A percentile compares a stretch with the other conserved stretches of the same genome.
phyloP scores from a whole-genome alignment of 2,329 filamentous ascomycete genomes.

The Zarea fungicola region DNA sequence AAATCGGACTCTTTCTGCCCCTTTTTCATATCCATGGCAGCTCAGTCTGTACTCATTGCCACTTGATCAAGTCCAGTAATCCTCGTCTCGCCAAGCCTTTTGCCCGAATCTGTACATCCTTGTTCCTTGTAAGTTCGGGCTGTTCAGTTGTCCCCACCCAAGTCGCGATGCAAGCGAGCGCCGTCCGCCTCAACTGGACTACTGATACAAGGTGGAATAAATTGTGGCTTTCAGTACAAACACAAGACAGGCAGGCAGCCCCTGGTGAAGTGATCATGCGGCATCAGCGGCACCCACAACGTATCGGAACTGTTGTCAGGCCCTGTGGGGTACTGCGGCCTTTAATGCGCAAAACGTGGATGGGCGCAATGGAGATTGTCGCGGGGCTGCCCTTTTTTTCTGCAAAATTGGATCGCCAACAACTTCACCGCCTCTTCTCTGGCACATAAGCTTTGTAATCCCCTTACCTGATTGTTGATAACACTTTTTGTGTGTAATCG shows the following conservation, averaged over 20 bases:
- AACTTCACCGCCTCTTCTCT: conserved; percentile 5
- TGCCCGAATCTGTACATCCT: too few species aligned
- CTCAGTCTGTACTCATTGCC: too few species aligned
- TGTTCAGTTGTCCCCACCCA: conserved; percentile 3
- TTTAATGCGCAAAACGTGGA: conserved; percentile 1
- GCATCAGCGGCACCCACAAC: conserved; percentile 6
- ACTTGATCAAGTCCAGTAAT: too few species aligned
- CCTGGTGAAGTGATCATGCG: conserved; percentile 10
- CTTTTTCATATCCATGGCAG: too few species aligned
- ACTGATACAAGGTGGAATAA: not conserved
- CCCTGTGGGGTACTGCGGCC: conserved; percentile 1
- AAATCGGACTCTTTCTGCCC: too few species aligned
- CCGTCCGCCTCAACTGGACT: conserved; percentile 7
- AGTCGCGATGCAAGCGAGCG: conserved; percentile 10
- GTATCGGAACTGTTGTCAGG: too few species aligned
- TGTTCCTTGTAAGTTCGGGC: not conserved
- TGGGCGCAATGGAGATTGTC: not conserved
- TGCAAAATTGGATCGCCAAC: not conserved
- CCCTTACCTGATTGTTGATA: too few species aligned
- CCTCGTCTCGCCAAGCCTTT: too few species aligned
- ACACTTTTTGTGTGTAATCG: not conserved
- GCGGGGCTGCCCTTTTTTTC: not conserved
- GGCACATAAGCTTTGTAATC: too few species aligned
- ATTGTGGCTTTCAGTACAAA: not conserved
- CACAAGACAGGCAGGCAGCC: not conserved